phyloP scores from a whole-genome alignment of 1,284 basidiomycete genomes.

The Pisolithus thermaeus region DNA sequence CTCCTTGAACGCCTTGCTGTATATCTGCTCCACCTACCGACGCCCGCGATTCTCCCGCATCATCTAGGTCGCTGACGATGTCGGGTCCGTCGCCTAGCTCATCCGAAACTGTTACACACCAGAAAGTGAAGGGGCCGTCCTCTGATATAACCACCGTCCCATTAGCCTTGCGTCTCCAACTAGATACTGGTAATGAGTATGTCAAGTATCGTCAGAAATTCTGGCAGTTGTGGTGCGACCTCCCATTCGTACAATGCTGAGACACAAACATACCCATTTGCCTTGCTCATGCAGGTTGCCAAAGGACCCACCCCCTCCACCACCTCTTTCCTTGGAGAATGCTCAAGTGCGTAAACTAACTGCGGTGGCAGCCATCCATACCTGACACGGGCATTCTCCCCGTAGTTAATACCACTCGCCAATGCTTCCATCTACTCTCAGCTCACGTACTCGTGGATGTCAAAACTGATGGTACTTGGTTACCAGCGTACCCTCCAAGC shows the following conservation, averaged over 20 bases:
- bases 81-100: too few species aligned
- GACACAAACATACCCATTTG: neutral
- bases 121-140: too few species aligned
- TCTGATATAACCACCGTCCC: too few species aligned
- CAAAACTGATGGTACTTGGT: conserved; percentile 65
- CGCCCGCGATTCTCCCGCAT: too few species aligned
- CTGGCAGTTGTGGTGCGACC: conserved; percentile 42
- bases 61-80: too few species aligned
- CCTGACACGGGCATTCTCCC: neutral
- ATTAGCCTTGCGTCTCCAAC: conserved; percentile 32
- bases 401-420: conserved; percentile 51
- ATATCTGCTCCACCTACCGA: too few species aligned
- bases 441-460: conserved; percentile 62
- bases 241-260: neutral
- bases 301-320: conserved; percentile 50
- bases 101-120: too few species aligned
- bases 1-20: too few species aligned
- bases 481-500: conserved; percentile 70
- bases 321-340: conserved; percentile 50
- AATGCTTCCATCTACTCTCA: conserved; percentile 51
- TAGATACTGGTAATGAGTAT: conserved; percentile 44
- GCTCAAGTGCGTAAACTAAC: conserved; percentile 35
- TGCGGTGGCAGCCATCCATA: neutral
- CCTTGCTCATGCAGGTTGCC: conserved; percentile 43
- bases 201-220: conserved; percentile 39